A percentile compares a stretch with the other conserved stretches of the same genome.
Evolutionary conservation across 148 eudicot genomes (phyloP).

Genomic region (Tetragonia tetragonoides): DNA sequence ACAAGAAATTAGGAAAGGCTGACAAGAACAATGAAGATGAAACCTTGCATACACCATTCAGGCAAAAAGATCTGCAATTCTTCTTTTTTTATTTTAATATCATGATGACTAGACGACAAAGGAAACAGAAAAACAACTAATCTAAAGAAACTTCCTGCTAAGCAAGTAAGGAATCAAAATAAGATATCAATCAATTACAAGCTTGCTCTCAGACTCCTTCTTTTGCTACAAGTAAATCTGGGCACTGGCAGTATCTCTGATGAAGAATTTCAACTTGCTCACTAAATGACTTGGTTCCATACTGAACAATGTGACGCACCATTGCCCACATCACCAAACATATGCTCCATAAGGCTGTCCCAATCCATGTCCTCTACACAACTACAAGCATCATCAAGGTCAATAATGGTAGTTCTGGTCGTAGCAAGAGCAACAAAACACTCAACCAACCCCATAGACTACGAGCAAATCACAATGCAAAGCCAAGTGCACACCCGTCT

Average conservation of each 20-base stretch:
- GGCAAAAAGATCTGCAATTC: too few relatives aligned
- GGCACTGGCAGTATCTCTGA: constrained; percentile 26
- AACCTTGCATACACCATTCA: too few relatives aligned
- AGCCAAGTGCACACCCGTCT: too few relatives aligned
- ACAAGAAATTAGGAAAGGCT: too few relatives aligned
- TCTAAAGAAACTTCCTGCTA: too few relatives aligned
- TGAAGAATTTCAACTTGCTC: constrained; percentile 43
- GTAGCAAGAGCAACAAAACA: too few relatives aligned
- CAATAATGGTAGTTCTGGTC: background rate
- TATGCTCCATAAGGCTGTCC: constrained; percentile 39
- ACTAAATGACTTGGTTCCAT: constrained; percentile 27
- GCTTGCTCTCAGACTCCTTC: constrained; percentile 32
- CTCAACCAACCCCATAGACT: background rate
- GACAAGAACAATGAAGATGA: too few relatives aligned
- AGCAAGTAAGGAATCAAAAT: too few relatives aligned
- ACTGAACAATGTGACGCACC: constrained; percentile 35
- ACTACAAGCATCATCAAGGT: constrained; percentile 31
- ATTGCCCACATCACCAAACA: constrained; percentile 38
- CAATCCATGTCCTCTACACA: constrained; percentile 41
- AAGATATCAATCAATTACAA: constrained; percentile 25
- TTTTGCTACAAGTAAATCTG: constrained; percentile 31
- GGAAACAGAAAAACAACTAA: too few relatives aligned
- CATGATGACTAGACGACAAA: too few relatives aligned
- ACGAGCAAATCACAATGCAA: constrained; percentile 13
- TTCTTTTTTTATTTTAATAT: too few relatives aligned